phyloP scores from a whole-genome alignment of 805 yeast species.

The Ogataea naganishii region DNA sequence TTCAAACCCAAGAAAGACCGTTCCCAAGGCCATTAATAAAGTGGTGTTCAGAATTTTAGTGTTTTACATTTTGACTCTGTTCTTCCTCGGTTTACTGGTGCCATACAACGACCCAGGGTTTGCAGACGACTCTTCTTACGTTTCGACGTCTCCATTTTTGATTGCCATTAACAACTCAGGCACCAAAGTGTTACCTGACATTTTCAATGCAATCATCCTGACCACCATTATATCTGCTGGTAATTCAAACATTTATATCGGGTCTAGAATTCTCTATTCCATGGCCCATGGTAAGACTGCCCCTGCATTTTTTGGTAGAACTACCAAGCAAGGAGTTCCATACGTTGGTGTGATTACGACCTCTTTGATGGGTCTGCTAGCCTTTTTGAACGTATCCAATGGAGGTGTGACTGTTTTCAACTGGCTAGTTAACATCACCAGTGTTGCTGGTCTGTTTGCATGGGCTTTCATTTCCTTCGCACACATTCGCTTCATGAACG shows the following conservation, averaged over 20 bases:
- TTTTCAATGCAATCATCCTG: slow-evolving; percentile 65
- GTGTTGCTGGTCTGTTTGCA: slow-evolving; percentile 66
- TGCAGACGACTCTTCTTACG: slow-evolving; percentile 25
- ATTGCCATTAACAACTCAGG: slow-evolving; percentile 65
- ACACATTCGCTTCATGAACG: slow-evolving; percentile 63
- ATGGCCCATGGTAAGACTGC: slow-evolving; percentile 53
- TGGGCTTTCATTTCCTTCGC: slow-evolving; percentile 61
- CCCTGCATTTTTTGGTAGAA: slow-evolving; percentile 39
- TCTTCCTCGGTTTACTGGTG: slow-evolving; percentile 63
- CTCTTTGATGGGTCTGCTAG: slow-evolving; percentile 54
- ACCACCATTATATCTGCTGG: slow-evolving; percentile 70
- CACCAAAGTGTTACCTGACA: slow-evolving; percentile 55
- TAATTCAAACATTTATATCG: slow-evolving; percentile 65
- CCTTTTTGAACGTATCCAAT: slow-evolving; percentile 46
- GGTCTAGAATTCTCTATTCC: slow-evolving; percentile 61
- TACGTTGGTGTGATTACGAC: slow-evolving; percentile 47
- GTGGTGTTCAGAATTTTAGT: slow-evolving; percentile 57
- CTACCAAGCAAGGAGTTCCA: slow-evolving; percentile 57
- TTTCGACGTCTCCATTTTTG: slow-evolving; percentile 58
- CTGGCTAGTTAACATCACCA: slow-evolving; percentile 71
- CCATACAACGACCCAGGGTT: slow-evolving; percentile 59
- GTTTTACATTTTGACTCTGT: slow-evolving; percentile 56
- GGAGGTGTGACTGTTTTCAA: slow-evolving; percentile 52
- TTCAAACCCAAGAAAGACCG: slow-evolving; percentile 57
- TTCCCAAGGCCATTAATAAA: slow-evolving; percentile 65